phyloP scores from a whole-genome alignment of 2,329 filamentous ascomycete species.

The Xylaria sp. region DNA sequence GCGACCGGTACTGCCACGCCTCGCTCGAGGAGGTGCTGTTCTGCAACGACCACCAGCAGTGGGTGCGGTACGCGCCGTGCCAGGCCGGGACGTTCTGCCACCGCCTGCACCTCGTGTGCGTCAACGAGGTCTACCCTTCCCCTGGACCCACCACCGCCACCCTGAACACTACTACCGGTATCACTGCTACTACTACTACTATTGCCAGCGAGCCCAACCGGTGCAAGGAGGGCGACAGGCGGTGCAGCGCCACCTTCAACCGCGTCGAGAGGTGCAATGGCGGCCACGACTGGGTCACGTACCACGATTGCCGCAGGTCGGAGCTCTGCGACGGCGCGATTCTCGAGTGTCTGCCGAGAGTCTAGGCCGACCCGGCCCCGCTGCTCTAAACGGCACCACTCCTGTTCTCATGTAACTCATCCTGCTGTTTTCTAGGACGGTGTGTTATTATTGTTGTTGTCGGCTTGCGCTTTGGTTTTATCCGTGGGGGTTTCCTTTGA shows the following conservation, averaged over 20 bases:
- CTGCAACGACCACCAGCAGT: slow-evolving; percentile 31
- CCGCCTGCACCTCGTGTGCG: slow-evolving; percentile 30
- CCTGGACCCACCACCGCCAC: background rate
- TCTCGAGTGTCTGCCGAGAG: slow-evolving; percentile 30
- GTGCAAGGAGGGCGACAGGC: slow-evolving; percentile 35
- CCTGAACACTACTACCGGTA: background rate
- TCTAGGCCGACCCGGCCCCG: background rate
- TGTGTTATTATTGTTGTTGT: background rate
- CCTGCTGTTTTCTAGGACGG: background rate
- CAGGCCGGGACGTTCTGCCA: slow-evolving; percentile 24
- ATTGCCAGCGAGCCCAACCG: background rate
- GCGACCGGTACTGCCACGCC: slow-evolving; percentile 29
- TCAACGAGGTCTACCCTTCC: background rate
- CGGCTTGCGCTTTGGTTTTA: background rate
- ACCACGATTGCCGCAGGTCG: slow-evolving; percentile 35
- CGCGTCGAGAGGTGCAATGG: slow-evolving; percentile 35
- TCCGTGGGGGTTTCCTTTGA: too few species aligned
- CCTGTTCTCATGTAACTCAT: background rate
- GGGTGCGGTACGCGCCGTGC: slow-evolving; percentile 26
- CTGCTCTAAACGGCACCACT: background rate
- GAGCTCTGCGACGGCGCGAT: slow-evolving; percentile 18
- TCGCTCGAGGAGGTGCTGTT: slow-evolving; percentile 14
- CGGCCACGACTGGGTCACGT: slow-evolving; percentile 31
- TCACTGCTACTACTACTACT: too few species aligned
- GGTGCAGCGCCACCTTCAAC: slow-evolving; percentile 26